These are phyloP conservation scores for Quillaja saponaria DNA, from an alignment of 306 rosid species.

Conservation along the genomic window DNA sequence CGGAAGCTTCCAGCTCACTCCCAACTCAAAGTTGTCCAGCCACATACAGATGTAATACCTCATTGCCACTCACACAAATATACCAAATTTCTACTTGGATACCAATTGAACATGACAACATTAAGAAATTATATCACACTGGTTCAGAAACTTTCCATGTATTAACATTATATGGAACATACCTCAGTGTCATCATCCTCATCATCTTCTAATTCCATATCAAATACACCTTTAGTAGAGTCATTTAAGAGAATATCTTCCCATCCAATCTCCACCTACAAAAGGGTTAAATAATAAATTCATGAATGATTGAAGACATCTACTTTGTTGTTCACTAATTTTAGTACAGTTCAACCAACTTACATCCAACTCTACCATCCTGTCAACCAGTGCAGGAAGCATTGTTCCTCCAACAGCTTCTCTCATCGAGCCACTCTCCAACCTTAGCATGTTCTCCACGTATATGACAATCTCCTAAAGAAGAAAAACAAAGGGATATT, in stretches of 20 bases:
- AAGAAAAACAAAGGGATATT: neutral
- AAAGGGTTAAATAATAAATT: conserved; percentile 26
- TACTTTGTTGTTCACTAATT: neutral
- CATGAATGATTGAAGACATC: too few relatives aligned
- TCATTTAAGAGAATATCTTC: conserved; percentile 63
- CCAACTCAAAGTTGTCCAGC: too few relatives aligned
- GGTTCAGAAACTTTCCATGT: too few relatives aligned
- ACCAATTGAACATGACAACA: too few relatives aligned
- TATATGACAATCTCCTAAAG: conserved; percentile 61
- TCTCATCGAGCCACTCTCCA: conserved; percentile 73
- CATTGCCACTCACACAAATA: too few relatives aligned
- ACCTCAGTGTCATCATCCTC: conserved; percentile 42
- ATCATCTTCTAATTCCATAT: conserved; percentile 78
- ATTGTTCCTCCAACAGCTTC: conserved; percentile 65
- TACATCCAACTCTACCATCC: conserved; percentile 88
- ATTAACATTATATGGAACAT: too few relatives aligned
- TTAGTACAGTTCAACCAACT: too few relatives aligned
- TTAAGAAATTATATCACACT: too few relatives aligned
- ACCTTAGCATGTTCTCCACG: conserved; percentile 83
- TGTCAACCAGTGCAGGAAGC: conserved; percentile 72
- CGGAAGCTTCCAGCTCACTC: too few relatives aligned
- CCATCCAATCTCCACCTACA: conserved; percentile 81
- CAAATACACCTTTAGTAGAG: conserved; percentile 63
- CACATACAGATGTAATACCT: too few relatives aligned
- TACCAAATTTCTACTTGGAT: too few relatives aligned